Percentiles rank a stretch among this genome's conserved stretches.
Conservation (phyloP, 768 basidiomycete species). For the Calocybe cyanea region DNA sequence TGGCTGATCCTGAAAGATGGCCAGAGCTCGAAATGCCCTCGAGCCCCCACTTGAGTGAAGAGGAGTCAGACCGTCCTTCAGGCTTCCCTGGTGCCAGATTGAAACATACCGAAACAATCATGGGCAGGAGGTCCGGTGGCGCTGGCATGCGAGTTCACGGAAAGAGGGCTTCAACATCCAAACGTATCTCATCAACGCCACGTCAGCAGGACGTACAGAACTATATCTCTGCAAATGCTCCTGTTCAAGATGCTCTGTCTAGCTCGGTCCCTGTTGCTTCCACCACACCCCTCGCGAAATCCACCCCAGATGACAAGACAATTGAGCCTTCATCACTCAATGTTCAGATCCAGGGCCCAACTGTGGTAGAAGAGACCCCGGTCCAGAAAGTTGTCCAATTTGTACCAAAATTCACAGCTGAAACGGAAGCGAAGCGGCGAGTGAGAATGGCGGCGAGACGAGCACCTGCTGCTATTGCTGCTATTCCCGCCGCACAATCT, state of each 20-base stretch:
- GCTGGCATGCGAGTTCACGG: constrained; percentile 76
- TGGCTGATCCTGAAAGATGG: constrained; percentile 79
- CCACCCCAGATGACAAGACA: constrained; percentile 10
- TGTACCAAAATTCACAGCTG: constrained; percentile 79
- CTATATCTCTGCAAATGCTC: constrained; percentile 28
- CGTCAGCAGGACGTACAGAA: constrained; percentile 32
- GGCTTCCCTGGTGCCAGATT: constrained; percentile 54
- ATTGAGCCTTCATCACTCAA: constrained; percentile 25
- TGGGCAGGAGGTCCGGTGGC: constrained; percentile 69
- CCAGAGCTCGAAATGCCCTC: constrained; percentile 75
- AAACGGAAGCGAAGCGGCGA: constrained; percentile 75
- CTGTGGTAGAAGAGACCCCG: constrained; percentile 38
- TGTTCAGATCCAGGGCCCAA: constrained; percentile 38
- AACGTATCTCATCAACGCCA: constrained; percentile 40
- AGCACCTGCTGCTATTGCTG: constrained; percentile 32
- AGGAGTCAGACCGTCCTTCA: constrained; percentile 51
- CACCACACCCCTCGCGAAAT: constrained; percentile 21
- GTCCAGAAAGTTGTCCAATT: constrained; percentile 56
- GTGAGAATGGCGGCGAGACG: constrained; percentile 63
- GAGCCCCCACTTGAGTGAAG: constrained; percentile 71
- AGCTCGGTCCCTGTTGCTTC: constrained; percentile 25
- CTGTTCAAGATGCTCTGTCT: constrained; percentile 29
- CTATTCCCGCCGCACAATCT: constrained; percentile 31
- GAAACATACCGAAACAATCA: constrained; percentile 87
- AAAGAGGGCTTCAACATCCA: constrained; percentile 51